These are phyloP conservation scores for Beta vulgaris DNA, from an alignment of 148 eudicot genomes.

Conservation along the genomic window DNA sequence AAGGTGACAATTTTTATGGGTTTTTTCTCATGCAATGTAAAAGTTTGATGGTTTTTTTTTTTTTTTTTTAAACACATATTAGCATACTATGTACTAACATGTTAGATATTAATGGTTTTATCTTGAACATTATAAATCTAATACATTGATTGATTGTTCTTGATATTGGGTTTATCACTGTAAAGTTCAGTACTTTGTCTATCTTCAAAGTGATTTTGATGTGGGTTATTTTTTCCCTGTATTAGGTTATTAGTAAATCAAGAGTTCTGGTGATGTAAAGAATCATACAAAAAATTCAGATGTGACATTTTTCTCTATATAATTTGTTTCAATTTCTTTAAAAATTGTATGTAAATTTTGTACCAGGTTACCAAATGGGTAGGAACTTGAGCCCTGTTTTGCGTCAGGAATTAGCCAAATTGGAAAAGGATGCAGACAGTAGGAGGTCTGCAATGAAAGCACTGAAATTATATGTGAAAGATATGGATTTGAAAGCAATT, in stretches of 20 bases:
- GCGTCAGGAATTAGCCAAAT: conserved; percentile 74
- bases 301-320: background rate
- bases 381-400: conserved; percentile 75
- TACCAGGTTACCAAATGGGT: conserved; percentile 46
- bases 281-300: background rate
- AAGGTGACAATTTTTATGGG: conserved; percentile 9
- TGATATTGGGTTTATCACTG: background rate
- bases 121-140: background rate
- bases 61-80: too few species aligned
- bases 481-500: conserved; percentile 80
- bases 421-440: conserved; percentile 77
- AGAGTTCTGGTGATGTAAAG: background rate
- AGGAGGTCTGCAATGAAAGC: conserved; percentile 93
- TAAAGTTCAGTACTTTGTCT: background rate
- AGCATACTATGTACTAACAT: background rate
- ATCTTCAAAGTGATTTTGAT: background rate
- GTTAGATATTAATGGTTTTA: background rate
- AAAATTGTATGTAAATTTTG: background rate
- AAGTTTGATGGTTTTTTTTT: background rate
- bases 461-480: conserved; percentile 73
- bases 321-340: background rate
- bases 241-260: background rate
- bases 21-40: background rate
- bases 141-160: background rate
- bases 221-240: conserved; percentile 12